These are phyloP conservation scores for Auricularia sp. DNA, from an alignment of 768 basidiomycete genomes.

Conservation along the genomic window DNA sequence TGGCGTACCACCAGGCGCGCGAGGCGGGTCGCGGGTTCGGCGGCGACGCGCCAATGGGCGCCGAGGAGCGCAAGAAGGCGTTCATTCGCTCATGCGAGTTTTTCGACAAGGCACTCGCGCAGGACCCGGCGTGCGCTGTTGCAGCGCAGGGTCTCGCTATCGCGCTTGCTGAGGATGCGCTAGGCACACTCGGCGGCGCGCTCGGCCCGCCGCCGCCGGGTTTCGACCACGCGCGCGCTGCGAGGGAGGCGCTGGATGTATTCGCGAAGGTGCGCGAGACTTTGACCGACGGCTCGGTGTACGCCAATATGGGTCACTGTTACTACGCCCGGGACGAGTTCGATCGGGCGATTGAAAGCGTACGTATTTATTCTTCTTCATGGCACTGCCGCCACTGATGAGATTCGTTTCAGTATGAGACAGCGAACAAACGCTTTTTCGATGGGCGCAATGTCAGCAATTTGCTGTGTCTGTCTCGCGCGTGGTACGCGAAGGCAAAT, in stretches of 20 bases:
- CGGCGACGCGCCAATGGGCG: constrained; percentile 17
- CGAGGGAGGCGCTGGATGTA: constrained; percentile 79
- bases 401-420: constrained; percentile 61
- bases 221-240: constrained; percentile 42
- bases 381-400: neutral
- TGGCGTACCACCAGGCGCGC: constrained; percentile 75
- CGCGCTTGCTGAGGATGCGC: constrained; percentile 81
- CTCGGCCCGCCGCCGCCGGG: constrained; percentile 26
- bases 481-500: constrained; percentile 91
- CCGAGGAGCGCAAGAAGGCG: constrained; percentile 61
- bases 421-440: constrained; percentile 74
- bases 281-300: constrained; percentile 72
- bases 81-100: constrained; percentile 83
- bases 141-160: constrained; percentile 96
- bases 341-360: constrained; percentile 92
- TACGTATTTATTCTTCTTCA: constrained; percentile 25
- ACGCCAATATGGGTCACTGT: constrained; percentile 94
- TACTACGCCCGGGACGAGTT: constrained; percentile 89
- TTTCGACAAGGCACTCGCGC: constrained; percentile 79
- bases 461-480: constrained; percentile 76
- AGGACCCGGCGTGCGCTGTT: constrained; percentile 79
- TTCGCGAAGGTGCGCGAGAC: constrained; percentile 89
- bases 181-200: constrained; percentile 65
- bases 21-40: constrained; percentile 59
- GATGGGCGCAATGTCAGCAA: constrained; percentile 62